Base-by-base conservation (phyloP, 768 basidiomycete genomes). In the Panellus pusillus region DNA sequence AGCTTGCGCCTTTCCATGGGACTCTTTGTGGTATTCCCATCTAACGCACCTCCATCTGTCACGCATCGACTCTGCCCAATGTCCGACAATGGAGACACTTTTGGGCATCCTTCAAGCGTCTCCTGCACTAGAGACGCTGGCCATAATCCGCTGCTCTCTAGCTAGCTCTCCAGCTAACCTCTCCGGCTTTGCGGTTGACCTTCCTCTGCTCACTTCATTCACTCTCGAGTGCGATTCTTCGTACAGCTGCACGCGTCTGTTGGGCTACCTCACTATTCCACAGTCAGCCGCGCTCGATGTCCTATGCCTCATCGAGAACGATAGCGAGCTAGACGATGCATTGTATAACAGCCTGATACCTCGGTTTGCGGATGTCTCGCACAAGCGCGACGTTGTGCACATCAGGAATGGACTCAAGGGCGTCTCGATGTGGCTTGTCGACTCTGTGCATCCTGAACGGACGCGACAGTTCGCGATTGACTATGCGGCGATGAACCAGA, bases 1-100 rank as follows among this genome's bases (percentile, higher is more conserved):
- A 12, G 11, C 38, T 32, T 59, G 54, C 41, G 61, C 57, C 13
- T 62, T 62, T 20, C 47, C 61, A 7, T 62, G 61, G 61, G 54
- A 56, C 45, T 62, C 61, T 20, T 20, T 12, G 4, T 59, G 50
- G 50, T 62, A 62, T 24, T 28, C 29, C 8, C 27, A 62, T 20
- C 37, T 62, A 9, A 53, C 51, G 1, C 40, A 58, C 27, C 57
- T 62, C 15, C 48, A 58, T 41, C 47, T 62, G 17, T 44, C 44
- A 41, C 40, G 56, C 24, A 49, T 56, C 12, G 44, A 29, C 15
- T 29, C 38, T 3, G 14, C 37, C 3, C 57, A 59, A 31, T 32
- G 47, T n/a, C 61, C 61, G 0, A 50, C 54, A 8, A 55, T 58
- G 47, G 48, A 53, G 19, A 32, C 27, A 8, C 32, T 62, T 15